Conservation (phyloP, 306 rosid genomes). For the Medicago arabica region DNA sequence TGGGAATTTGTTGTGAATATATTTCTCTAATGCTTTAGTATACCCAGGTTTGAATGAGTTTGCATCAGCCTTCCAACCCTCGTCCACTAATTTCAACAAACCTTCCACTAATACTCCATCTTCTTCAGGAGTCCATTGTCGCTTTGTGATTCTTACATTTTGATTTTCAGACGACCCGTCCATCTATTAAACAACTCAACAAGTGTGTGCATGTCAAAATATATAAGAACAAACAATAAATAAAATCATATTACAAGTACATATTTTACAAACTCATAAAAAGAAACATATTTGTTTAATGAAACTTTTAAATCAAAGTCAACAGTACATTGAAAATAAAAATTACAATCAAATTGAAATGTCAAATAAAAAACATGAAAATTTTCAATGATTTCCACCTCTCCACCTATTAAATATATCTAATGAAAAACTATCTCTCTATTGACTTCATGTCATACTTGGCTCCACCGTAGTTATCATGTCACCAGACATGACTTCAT, state of each 20-base stretch:
- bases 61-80: constrained; percentile 5
- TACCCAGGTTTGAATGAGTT: background rate
- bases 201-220: background rate
- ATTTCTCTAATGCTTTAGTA: background rate
- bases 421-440: background rate
- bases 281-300: background rate
- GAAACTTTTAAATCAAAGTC: background rate
- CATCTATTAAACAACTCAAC: constrained; percentile 16
- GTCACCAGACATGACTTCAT: background rate
- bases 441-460: background rate
- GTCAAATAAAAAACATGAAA: background rate
- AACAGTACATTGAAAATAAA: background rate
- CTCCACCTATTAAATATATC: constrained; percentile 18
- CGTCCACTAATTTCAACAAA: background rate
- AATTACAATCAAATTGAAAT: background rate
- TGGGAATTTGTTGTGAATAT: background rate
- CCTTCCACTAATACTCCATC: background rate
- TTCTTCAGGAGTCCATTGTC: constrained; percentile 6
- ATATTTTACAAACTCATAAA: background rate
- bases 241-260: background rate
- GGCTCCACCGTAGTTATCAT: background rate
- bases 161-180: background rate
- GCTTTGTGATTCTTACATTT: background rate
- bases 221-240: background rate
- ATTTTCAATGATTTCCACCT: background rate